A percentile compares a stretch with the other conserved stretches of the same genome.
These are phyloP conservation scores for Sutorius australiensis DNA, from an alignment of 768 basidiomycete species.

Conservation along the genomic window DNA sequence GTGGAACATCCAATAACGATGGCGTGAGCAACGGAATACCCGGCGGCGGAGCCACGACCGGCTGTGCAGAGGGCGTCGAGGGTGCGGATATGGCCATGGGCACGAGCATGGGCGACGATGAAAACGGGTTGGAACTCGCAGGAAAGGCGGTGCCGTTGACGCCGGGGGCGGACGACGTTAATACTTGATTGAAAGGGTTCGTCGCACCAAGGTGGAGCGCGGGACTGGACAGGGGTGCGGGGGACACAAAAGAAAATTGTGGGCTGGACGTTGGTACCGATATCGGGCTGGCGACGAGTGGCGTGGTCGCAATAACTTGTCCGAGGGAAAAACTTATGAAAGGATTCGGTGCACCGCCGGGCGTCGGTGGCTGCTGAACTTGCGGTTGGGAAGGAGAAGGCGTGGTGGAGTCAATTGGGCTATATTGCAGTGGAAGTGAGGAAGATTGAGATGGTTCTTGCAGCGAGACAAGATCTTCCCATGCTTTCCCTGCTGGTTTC, in stretches of 20 bases:
- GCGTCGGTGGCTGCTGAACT: not conserved
- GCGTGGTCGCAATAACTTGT: not conserved
- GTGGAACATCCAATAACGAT: not conserved
- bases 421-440: constrained; percentile 48
- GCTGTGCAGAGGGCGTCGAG: constrained; percentile 5
- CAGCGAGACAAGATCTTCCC: constrained; percentile 55
- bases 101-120: not conserved
- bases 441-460: constrained; percentile 36
- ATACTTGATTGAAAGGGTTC: constrained; percentile 20
- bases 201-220: constrained; percentile 6
- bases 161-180: not conserved
- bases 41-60: constrained; percentile 5
- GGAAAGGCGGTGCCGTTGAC: constrained; percentile 1
- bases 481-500: constrained; percentile 39
- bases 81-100: constrained; percentile 7
- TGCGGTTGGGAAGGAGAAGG: constrained; percentile 18
- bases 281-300: constrained; percentile 4
- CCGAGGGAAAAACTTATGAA: constrained; percentile 19
- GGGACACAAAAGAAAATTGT: constrained; percentile 7
- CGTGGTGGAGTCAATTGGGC: not conserved
- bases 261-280: not conserved
- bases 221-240: constrained; percentile 11
- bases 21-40: constrained; percentile 6
- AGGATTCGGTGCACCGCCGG: constrained; percentile 10
- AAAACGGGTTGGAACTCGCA: constrained; percentile 16